Conservation (phyloP, 2,329 filamentous ascomycete species). For the Fusarium mundagurra region DNA sequence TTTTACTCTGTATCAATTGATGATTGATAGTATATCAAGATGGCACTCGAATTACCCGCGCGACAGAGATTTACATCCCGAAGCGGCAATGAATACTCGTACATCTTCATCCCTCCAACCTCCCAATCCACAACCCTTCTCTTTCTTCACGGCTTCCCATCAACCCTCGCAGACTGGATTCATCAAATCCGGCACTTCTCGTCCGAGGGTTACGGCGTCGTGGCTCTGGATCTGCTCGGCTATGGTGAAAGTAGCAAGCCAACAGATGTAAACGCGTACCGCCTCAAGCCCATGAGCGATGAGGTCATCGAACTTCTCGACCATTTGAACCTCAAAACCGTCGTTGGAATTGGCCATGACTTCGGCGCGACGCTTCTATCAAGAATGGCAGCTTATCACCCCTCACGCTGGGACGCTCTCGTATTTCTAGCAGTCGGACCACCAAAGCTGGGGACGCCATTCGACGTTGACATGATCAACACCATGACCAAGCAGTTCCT, state of each 20-base stretch:
- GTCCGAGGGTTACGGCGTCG: constrained; percentile 52
- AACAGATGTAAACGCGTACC: constrained; percentile 42
- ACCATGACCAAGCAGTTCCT: constrained; percentile 43
- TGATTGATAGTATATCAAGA: not conserved
- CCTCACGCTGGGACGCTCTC: constrained; percentile 30
- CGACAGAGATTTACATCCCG: constrained; percentile 22
- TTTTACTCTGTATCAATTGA: not conserved
- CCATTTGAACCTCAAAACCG: constrained; percentile 46
- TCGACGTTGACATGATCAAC: constrained; percentile 47
- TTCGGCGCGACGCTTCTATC: constrained; percentile 48
- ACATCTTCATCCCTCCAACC: constrained; percentile 40
- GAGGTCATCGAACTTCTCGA: constrained; percentile 49
- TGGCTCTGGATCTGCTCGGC: constrained; percentile 55
- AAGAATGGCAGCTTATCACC: constrained; percentile 42
- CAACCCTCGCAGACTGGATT: constrained; percentile 56
- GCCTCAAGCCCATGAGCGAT: constrained; percentile 45
- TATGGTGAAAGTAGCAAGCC: constrained; percentile 50
- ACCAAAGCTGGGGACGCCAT: constrained; percentile 40
- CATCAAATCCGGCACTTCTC: constrained; percentile 50
- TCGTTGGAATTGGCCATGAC: constrained; percentile 56
- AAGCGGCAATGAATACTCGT: constrained; percentile 44
- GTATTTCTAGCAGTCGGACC: constrained; percentile 48
- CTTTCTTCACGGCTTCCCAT: constrained; percentile 61
- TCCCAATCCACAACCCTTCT: constrained; percentile 50
- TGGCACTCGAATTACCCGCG: constrained; percentile 8